Base-by-base conservation (phyloP, 1,284 basidiomycete genomes). In the Leccinum huronense region DNA sequence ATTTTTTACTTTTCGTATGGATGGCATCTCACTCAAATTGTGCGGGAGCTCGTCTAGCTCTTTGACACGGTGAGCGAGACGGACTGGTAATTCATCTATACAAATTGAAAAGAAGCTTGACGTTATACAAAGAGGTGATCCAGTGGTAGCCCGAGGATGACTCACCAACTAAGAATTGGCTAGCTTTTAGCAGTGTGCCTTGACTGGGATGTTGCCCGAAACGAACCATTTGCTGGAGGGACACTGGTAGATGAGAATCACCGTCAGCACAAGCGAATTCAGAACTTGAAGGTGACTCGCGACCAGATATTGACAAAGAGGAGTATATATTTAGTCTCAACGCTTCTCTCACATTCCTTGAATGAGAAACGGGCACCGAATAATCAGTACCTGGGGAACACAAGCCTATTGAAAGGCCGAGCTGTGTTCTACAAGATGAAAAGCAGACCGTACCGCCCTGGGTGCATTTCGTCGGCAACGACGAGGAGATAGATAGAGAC, bases 21-120 rank as follows among this genome's bases (percentile, higher is more conserved):
- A 94, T 0, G 92, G 89, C 96, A 97, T 98, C 64, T 89, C 86
- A 72, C 89, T 90, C 65, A 99, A 83, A 60, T 94, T 91, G 77
- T 98, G 93, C 0, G 97, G 97, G 5, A 99, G 84, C 70, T 95
- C 89, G 72, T 98, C 95, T 45, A 99, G 86, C 80, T 99, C 97
- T 75, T 97, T 96, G 51, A 97, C 95, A 40, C 97, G 87, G 76
- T 99, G 97, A 0, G 96, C 95, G 16, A 99, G 85, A 36, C 97
- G 88, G 10, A 99, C 93, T 0, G 97, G 97, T 0, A 99, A 83
- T 72, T 97, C 70, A 58, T 72, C 71, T 74, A 11, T n/a, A 57
- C 8, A 33, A 6, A 57, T 19, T 4, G 16, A 42, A 33, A 33
- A 10, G 60, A 80, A 61, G 64, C 88, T 91, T 91, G 88, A 83